Conservation (phyloP, 176 grass and related monocot genomes). For the Juncus inflexus region DNA sequence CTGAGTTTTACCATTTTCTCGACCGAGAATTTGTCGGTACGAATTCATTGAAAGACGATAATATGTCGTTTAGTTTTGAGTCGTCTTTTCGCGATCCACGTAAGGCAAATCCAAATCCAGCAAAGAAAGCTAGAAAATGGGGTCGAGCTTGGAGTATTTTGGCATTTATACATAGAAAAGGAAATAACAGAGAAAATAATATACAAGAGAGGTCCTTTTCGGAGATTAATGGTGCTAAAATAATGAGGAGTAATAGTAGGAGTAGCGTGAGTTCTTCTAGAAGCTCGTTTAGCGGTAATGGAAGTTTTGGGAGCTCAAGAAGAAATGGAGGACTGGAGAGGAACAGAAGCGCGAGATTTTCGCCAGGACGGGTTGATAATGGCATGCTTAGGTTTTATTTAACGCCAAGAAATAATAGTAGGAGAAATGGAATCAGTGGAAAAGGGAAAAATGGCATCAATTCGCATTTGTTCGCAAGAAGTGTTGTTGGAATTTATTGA, state of each 20-base stretch:
- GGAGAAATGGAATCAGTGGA: conserved; percentile 51
- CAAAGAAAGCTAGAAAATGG: conserved; percentile 80
- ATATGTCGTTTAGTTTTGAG: conserved; percentile 72
- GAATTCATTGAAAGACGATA: conserved; percentile 79
- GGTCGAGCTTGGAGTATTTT: conserved; percentile 84
- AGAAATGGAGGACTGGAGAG: conserved; percentile 56
- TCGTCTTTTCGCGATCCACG: conserved; percentile 51
- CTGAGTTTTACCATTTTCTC: conserved; percentile 91
- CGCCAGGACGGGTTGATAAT: conserved; percentile 68
- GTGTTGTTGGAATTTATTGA: conserved; percentile 74
- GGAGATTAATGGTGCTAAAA: conserved; percentile 52
- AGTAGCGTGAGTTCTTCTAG: conserved; percentile 73
- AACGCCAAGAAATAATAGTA: conserved; percentile 70
- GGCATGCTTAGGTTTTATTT: conserved; percentile 96
- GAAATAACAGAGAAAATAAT: conserved; percentile 31
- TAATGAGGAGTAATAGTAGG: conserved; percentile 65
- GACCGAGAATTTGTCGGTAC: conserved; percentile 83
- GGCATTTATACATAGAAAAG: conserved; percentile 66
- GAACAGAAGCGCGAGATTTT: conserved; percentile 80
- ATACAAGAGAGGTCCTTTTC: conserved; percentile 72
- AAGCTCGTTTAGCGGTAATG: conserved; percentile 91
- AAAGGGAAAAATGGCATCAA: conserved; percentile 57
- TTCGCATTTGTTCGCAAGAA: conserved; percentile 70
- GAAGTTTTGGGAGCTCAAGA: conserved; percentile 53
- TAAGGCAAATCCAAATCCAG: conserved; percentile 20